phyloP scores from a whole-genome alignment of 495 filamentous ascomycete genomes.

The Penicillium cosmopolitanum region DNA sequence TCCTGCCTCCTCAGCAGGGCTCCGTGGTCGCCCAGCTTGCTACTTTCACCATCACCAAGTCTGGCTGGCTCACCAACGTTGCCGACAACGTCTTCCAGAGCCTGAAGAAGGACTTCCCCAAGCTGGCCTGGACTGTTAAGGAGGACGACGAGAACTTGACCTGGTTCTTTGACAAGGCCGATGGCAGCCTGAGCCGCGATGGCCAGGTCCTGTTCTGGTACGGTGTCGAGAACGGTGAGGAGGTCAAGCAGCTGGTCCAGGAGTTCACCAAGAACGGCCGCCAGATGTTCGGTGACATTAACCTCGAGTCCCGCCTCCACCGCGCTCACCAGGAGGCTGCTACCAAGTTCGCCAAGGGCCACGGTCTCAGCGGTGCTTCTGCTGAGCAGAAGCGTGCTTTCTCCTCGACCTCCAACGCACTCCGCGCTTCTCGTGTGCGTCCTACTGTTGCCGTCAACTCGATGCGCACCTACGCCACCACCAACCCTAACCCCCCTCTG shows the following conservation, averaged over 20 bases:
- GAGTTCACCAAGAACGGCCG: conserved; percentile 85
- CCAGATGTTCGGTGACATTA: conserved; percentile 88
- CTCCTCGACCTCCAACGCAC: conserved; percentile 58
- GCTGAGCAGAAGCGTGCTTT: conserved; percentile 67
- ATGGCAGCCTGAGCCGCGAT: conserved; percentile 82
- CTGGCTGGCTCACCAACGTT: conserved; percentile 93
- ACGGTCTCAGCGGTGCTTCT: conserved; percentile 46
- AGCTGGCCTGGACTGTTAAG: conserved; percentile 95
- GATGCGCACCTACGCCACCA: conserved; percentile 63
- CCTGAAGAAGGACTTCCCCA: conserved; percentile 90
- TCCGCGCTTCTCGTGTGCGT: conserved; percentile 40
- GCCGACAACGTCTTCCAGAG: conserved; percentile 96
- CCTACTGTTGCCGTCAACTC: conserved; percentile 33
- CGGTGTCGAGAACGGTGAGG: conserved; percentile 81
- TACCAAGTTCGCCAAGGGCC: conserved; percentile 56
- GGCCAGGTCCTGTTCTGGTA: conserved; percentile 98
- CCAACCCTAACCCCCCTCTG: conserved; percentile 97
- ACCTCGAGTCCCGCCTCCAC: conserved; percentile 81
- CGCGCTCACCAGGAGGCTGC: conserved; percentile 72
- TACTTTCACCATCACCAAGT: conserved; percentile 93
- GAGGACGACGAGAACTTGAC: conserved; percentile 96
- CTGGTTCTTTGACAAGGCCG: conserved; percentile 98
- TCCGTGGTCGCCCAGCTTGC: conserved; percentile 73
- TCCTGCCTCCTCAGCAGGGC: conserved; percentile 68
- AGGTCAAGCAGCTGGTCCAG: conserved; percentile 83